Conservation (phyloP, 78 protist species). For the Mastigamoeba balamuthi region DNA sequence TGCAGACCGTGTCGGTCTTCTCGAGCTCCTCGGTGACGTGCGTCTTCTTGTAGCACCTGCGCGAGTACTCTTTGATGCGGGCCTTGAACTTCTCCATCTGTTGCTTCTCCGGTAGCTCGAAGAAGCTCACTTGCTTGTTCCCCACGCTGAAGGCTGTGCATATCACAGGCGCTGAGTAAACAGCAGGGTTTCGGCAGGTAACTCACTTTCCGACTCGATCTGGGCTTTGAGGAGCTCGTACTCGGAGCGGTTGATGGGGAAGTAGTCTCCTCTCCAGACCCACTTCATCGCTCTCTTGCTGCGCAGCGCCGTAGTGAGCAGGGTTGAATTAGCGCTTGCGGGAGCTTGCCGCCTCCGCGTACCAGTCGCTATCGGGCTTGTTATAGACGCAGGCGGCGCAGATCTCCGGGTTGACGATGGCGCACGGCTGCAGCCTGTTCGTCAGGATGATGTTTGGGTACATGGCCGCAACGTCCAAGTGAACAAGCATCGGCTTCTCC, state of each 20-base stretch:
- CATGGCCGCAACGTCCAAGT: conserved; percentile 99
- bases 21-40: conserved; percentile 24
- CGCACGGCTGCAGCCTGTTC: conserved; percentile 95
- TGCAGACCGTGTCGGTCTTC: conserved; percentile 87
- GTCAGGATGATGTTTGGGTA: conserved; percentile 99
- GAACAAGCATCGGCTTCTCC: conserved; percentile 88
- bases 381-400: conserved; percentile 91
- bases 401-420: conserved; percentile 68
- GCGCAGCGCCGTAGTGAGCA: background rate
- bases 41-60: conserved; percentile 48
- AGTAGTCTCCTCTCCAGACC: conserved; percentile 89
- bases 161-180: too few relatives aligned
- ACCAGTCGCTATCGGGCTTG: conserved; percentile 54
- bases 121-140: background rate
- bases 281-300: conserved; percentile 69
- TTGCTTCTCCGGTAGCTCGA: conserved; percentile 33
- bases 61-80: conserved; percentile 64
- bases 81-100: conserved; percentile 36
- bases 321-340: background rate
- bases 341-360: too few relatives aligned
- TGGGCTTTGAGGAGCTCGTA: conserved; percentile 42
- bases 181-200: too few relatives aligned
- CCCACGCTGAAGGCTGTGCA: background rate
- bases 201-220: conserved; percentile 42
- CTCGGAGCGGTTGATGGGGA: conserved; percentile 52